Percentiles rank a stretch among this genome's conserved stretches.
Conservation (phyloP, 208 protist genomes). For the Giardia muris region DNA sequence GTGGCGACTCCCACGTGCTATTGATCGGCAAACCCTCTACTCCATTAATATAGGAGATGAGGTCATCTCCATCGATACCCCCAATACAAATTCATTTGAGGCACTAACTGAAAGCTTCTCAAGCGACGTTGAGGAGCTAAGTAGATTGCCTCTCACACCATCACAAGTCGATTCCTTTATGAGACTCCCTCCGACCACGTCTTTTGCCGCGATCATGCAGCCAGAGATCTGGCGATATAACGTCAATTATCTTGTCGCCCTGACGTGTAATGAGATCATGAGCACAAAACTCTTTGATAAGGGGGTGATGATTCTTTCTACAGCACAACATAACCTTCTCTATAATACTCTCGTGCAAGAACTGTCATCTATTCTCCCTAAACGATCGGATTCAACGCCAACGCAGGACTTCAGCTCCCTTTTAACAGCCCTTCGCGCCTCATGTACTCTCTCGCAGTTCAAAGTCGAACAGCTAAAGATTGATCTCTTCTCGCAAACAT, state of each 20-base stretch:
- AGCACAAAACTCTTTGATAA: not conserved
- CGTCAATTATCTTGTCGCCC: not conserved
- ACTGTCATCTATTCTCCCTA: not conserved
- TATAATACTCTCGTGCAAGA: not conserved
- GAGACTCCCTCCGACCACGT: no score
- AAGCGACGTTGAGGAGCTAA: no score
- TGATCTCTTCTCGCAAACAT: not conserved
- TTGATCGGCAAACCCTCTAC: no score
- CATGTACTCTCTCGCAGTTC: not conserved
- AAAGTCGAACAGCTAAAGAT: not conserved
- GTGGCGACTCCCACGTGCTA: no score
- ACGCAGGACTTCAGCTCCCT: not conserved
- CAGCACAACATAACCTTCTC: not conserved
- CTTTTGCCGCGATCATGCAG: no score
- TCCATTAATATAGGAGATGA: no score
- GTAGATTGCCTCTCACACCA: no score
- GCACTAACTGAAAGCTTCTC: no score
- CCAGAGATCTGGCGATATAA: no score
- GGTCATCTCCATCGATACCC: no score
- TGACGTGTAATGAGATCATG: not conserved
- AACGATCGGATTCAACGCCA: not conserved
- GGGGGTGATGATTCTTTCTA: not conserved
- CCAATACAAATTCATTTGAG: no score
- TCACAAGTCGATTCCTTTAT: no score
- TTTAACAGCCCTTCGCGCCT: not conserved